Evolutionary conservation across 2,329 filamentous ascomycete genomes (phyloP).

Genomic region (Alternaria viburni): DNA sequence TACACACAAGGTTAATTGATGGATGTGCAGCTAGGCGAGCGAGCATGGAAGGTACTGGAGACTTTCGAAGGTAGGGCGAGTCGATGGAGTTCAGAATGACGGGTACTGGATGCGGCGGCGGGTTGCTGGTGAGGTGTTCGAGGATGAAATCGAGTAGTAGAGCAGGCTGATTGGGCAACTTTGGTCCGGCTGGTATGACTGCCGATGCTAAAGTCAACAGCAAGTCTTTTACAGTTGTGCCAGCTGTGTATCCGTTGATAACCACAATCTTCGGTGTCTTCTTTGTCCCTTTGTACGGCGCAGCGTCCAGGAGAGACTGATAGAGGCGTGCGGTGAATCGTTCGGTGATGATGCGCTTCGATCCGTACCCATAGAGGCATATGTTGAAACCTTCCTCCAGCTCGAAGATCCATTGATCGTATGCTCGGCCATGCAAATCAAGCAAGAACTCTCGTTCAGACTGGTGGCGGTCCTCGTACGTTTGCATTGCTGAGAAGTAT

Average conservation of each 20-base stretch:
- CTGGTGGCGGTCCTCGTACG: constrained; percentile 71
- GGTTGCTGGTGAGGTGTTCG: constrained; percentile 60
- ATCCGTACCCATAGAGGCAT: constrained; percentile 87
- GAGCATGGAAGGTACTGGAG: constrained; percentile 72
- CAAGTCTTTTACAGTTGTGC: constrained; percentile 71
- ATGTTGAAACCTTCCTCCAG: constrained; percentile 84
- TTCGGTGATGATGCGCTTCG: constrained; percentile 77
- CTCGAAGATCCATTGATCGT: constrained; percentile 93
- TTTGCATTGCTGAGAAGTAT: constrained; percentile 75
- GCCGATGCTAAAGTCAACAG: constrained; percentile 72
- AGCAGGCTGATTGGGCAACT: constrained; percentile 68
- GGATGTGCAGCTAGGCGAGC: constrained; percentile 78
- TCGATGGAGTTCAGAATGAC: constrained; percentile 89
- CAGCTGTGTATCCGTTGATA: constrained; percentile 81
- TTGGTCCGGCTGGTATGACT: constrained; percentile 59
- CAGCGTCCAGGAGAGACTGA: constrained; percentile 43
- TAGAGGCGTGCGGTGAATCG: constrained; percentile 77
- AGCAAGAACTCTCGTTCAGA: constrained; percentile 74
- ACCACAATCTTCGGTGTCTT: constrained; percentile 72
- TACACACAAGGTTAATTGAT: constrained; percentile 74
- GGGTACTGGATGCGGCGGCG: constrained; percentile 58
- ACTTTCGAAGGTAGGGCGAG: constrained; percentile 74
- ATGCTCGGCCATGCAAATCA: constrained; percentile 78
- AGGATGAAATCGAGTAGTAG: constrained; percentile 73
- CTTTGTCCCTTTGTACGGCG: constrained; percentile 36